Conservation (phyloP, 345 rosid species). For the Eutrema japonicum region DNA sequence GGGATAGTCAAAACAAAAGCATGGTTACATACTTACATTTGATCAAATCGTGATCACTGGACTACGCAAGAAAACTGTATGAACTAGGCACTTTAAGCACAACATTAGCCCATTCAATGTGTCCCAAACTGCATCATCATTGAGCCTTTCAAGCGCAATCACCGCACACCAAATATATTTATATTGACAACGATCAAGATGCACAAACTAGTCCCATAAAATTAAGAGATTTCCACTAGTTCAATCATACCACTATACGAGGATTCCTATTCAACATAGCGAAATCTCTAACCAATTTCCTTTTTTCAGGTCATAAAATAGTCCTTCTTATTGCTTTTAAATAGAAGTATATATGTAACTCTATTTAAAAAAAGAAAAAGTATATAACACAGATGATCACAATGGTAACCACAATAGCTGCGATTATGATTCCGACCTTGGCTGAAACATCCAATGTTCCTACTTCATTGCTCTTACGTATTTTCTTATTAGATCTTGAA, state of each 20-base stretch:
- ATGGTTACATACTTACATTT: neutral
- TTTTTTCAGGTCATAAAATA: too few relatives aligned
- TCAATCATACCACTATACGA: neutral
- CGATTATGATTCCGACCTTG: constrained; percentile 3
- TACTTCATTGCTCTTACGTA: neutral
- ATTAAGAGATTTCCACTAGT: constrained; percentile 5
- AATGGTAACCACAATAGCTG: constrained; percentile 8
- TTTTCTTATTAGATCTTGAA: constrained; percentile 13
- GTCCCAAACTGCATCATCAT: constrained; percentile 2
- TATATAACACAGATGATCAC: constrained; percentile 15
- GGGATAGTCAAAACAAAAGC: too few relatives aligned
- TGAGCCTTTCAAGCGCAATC: neutral
- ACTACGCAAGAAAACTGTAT: constrained; percentile 6
- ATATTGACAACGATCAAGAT: neutral
- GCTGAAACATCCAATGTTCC: constrained; percentile 4
- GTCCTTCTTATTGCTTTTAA: too few relatives aligned
- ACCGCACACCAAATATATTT: neutral
- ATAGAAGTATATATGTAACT: too few relatives aligned
- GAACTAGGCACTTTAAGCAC: neutral
- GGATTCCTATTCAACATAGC: neutral
- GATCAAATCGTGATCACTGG: neutral
- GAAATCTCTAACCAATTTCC: neutral
- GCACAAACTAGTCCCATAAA: neutral
- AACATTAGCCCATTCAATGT: neutral
- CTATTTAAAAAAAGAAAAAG: neutral